phyloP scores from a whole-genome alignment of 2,329 filamentous ascomycete genomes.

The Acrocalymma vagum region DNA sequence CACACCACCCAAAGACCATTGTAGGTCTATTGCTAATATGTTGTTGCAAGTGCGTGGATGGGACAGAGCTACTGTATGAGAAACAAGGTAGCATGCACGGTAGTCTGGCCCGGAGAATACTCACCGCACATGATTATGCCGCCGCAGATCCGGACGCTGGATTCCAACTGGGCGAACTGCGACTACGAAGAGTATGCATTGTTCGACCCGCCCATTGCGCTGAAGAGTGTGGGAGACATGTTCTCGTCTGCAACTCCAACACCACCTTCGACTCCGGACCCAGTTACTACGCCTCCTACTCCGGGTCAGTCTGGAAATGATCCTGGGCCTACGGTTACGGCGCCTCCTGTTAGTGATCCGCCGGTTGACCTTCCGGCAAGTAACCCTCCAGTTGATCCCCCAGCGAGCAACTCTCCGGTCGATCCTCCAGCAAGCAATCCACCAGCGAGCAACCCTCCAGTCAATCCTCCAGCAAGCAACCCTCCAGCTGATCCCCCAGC shows the following conservation, averaged over 20 bases:
- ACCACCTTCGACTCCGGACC: background rate
- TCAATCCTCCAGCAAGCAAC: too few species aligned
- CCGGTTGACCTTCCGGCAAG: too few species aligned
- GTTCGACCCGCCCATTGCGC: slow-evolving; percentile 23
- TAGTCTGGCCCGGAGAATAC: slow-evolving; percentile 19
- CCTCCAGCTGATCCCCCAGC: too few species aligned
- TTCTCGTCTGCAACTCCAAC: slow-evolving; percentile 15
- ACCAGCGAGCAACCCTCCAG: too few species aligned
- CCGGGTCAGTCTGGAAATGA: slow-evolving; percentile 14
- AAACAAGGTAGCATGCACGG: too few species aligned
- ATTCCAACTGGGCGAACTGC: slow-evolving; percentile 22
- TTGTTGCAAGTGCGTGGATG: too few species aligned
- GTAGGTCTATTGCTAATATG: too few species aligned
- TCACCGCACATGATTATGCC: slow-evolving; percentile 24
- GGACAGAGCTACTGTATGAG: too few species aligned
- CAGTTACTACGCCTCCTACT: slow-evolving; percentile 6
- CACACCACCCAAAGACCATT: slow-evolving; percentile 4
- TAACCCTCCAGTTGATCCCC: too few species aligned
- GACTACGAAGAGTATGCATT: slow-evolving; percentile 14
- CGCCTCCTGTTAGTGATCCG: slow-evolving; percentile 2
- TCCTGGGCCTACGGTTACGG: slow-evolving; percentile 3
- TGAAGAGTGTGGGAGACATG: slow-evolving; percentile 13
- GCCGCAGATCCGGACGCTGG: slow-evolving; percentile 20
- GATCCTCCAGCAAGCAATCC: too few species aligned
- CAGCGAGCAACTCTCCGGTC: too few species aligned